Base-by-base conservation (phyloP, 1,139 yeast genomes). In the Pichia sp. region DNA sequence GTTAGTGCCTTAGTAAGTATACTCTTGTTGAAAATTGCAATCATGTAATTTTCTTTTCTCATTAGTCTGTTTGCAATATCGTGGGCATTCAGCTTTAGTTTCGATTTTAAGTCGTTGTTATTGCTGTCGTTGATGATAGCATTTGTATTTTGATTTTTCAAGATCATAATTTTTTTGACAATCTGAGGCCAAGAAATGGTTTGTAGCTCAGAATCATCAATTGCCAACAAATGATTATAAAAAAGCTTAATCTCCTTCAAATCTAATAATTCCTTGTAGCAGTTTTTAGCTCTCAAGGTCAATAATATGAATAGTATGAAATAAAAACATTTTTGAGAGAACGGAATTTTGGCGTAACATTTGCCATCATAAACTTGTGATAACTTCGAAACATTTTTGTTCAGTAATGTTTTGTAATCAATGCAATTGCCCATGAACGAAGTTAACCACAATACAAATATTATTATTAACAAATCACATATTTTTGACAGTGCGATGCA, bases 51-150 rank as follows among this genome's bases (percentile, higher is more conserved):
- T 59, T 95, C 99, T 59, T 85, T 86, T 52, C 99, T 75, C 99
- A 93, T 91, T 53, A 93, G 87, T 56, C 99, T 74, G 66, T 93
- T 95, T 13, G 98, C 98, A 52, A 93, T 88, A 62, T 86, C 95
- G 66, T 90, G 97, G 3, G 98, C 96, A 64, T 88, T 93, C 51
- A 93, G 75, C 56, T 91, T 74, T 47, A 83, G 81, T 61, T 85
- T 86, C 0, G 91, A 82, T 54, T 80, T 83, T 52, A 83, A 74
- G 65, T 83, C 87, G 55, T 80, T 76, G 30, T 58, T 60, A 30
- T 59, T 60, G 36, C 57, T 66, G 6, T 67, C 67, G 6, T 83
- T 75, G 0, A 88, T 82, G 19, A 82, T 69, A 18, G 95, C 88
- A 68, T 93, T 93, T 1, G 70, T 67, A 50, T 68, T 66, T 60